Evolutionary conservation across 257 asterid genomes (phyloP).

Genomic region (Solanum piurae): DNA sequence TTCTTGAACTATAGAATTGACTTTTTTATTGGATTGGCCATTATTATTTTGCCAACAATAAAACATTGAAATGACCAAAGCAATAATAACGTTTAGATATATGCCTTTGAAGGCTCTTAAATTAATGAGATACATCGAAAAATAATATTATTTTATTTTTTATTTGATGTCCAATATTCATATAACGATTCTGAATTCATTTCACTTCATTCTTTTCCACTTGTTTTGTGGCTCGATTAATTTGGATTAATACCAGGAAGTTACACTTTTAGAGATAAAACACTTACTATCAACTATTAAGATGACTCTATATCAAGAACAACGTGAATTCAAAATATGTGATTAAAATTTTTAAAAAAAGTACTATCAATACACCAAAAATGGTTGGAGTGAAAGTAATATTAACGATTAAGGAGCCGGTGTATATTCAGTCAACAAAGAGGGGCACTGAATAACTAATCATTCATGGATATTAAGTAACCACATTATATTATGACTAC

Average conservation of each 20-base stretch:
- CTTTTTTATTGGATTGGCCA: neutral
- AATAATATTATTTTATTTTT: too few species aligned
- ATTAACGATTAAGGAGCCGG: neutral
- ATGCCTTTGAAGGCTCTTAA: neutral
- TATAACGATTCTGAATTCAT: neutral
- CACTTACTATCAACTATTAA: neutral
- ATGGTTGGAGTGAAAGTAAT: neutral
- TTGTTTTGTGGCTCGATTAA: neutral
- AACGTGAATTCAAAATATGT: neutral
- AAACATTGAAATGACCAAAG: neutral
- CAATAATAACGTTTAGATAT: neutral
- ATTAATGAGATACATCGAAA: neutral
- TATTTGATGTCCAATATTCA: neutral
- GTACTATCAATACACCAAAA: neutral
- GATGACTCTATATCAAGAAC: neutral
- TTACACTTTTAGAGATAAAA: neutral
- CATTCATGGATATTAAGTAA: neutral
- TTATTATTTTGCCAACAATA: neutral
- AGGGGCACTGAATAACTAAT: neutral
- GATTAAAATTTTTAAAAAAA: neutral
- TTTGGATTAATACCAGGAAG: neutral
- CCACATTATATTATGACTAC: neutral
- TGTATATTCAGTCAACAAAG: neutral
- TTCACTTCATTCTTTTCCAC: too few species aligned
- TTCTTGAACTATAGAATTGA: neutral